Evolutionary conservation across 179 eudicot genomes (phyloP).

Genomic region (Camellia oleifera): DNA sequence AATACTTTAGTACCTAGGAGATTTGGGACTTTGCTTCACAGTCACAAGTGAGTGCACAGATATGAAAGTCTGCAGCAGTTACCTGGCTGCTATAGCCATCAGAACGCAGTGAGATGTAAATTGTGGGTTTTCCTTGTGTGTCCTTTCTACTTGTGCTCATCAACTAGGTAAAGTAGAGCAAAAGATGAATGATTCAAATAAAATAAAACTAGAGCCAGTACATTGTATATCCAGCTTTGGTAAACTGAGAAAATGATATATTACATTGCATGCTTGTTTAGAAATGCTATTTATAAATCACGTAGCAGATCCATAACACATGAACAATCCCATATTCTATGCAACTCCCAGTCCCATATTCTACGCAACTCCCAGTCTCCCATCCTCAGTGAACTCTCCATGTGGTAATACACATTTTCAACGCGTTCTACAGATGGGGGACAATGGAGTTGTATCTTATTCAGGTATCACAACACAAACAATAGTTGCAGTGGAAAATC

Average conservation of each 20-base stretch:
- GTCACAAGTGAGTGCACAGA: no score
- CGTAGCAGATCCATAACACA: neutral
- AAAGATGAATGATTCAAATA: no score
- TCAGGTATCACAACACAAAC: conserved; percentile 1
- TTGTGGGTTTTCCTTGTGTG: no score
- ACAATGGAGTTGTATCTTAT: conserved; percentile 10
- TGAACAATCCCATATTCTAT: neutral
- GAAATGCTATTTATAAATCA: neutral
- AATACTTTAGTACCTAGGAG: no score
- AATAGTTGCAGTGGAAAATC: conserved; percentile 8
- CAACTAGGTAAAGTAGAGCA: no score
- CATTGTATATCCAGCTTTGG: neutral
- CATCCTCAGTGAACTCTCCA: neutral
- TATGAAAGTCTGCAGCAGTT: no score
- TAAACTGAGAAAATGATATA: conserved; percentile 1
- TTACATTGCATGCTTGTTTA: neutral
- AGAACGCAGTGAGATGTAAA: no score
- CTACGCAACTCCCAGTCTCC: neutral
- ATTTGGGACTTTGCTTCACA: no score
- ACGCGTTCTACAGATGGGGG: neutral
- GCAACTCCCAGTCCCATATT: neutral
- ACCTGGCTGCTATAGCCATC: no score
- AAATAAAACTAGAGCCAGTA: no score
- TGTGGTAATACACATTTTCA: neutral
- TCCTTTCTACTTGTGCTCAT: no score